phyloP scores from a whole-genome alignment of 257 asterid genomes.

The Solanum paucissectum region DNA sequence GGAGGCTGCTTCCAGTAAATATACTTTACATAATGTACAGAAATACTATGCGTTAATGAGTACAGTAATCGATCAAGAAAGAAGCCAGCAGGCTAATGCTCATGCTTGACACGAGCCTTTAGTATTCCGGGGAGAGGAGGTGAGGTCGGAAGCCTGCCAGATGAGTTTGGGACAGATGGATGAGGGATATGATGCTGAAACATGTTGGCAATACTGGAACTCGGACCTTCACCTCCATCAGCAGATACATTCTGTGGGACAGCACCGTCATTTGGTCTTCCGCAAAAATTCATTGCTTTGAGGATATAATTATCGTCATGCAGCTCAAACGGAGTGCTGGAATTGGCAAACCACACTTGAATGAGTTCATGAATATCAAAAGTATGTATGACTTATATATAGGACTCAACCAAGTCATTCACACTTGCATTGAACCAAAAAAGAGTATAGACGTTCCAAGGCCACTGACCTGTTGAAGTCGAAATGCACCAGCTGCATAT shows the following conservation, averaged over 20 bases:
- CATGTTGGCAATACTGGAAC: conserved; percentile 43
- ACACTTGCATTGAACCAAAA: background rate
- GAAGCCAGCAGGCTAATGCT: conserved; percentile 27
- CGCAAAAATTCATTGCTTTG: conserved; percentile 78
- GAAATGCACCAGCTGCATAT: conserved; percentile 98
- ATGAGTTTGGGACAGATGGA: conserved; percentile 23
- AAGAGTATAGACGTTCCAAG: background rate
- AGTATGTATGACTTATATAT: background rate
- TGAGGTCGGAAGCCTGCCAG: conserved; percentile 47
- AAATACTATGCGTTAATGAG: conserved; percentile 10
- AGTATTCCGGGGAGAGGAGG: conserved; percentile 85
- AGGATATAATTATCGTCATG: conserved; percentile 91
- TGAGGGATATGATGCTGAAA: conserved; percentile 36
- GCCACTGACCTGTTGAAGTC: conserved; percentile 77
- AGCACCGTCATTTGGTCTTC: conserved; percentile 26
- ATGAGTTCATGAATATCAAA: background rate
- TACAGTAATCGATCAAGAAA: background rate
- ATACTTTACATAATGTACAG: conserved; percentile 50
- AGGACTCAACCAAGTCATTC: background rate
- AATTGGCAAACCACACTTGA: background rate
- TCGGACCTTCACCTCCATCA: conserved; percentile 62
- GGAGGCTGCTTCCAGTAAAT: background rate
- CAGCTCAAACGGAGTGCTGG: conserved; percentile 97
- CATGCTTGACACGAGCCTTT: conserved; percentile 80
- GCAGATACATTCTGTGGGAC: conserved; percentile 10